These are phyloP conservation scores for Sclerotinia trifoliorum DNA, from an alignment of 2,329 filamentous ascomycete species.

Conservation along the genomic window DNA sequence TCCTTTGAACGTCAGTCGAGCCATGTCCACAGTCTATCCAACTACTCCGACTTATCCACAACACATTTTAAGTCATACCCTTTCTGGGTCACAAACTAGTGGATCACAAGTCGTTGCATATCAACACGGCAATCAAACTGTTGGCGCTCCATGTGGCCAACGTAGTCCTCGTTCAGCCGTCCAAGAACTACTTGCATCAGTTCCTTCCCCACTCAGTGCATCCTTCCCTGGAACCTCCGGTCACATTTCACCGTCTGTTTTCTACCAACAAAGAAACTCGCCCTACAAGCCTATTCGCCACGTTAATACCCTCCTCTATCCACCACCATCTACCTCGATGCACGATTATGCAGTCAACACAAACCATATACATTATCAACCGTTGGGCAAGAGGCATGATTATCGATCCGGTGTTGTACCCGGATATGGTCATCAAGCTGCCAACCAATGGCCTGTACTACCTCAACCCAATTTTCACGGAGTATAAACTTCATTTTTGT, in stretches of 20 bases:
- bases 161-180: constrained; percentile 38
- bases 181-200: constrained; percentile 39
- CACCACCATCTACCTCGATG: constrained; percentile 76
- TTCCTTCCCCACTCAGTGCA: constrained; percentile 41
- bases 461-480: constrained; percentile 41
- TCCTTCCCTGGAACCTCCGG: constrained; percentile 49
- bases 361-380: constrained; percentile 77
- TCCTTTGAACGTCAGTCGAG: constrained; percentile 45
- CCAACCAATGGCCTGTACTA: constrained; percentile 36
- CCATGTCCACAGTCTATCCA: constrained; percentile 76
- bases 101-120: constrained; percentile 19
- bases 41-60: constrained; percentile 50
- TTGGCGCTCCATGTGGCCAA: constrained; percentile 40
- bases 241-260: constrained; percentile 73
- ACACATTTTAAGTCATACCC: constrained; percentile 42
- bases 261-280: constrained; percentile 83
- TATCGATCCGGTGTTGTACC: constrained; percentile 70
- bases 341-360: constrained; percentile 68
- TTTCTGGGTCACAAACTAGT: constrained; percentile 28
- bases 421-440: constrained; percentile 45
- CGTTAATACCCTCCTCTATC: constrained; percentile 87
- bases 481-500: background rate
- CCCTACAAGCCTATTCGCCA: constrained; percentile 89
- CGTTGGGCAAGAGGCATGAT: constrained; percentile 67
- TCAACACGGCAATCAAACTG: constrained; percentile 17